phyloP scores from a whole-genome alignment of 2,329 filamentous ascomycete species.

The Ophiognomonia clavigignenti-juglandacearum region DNA sequence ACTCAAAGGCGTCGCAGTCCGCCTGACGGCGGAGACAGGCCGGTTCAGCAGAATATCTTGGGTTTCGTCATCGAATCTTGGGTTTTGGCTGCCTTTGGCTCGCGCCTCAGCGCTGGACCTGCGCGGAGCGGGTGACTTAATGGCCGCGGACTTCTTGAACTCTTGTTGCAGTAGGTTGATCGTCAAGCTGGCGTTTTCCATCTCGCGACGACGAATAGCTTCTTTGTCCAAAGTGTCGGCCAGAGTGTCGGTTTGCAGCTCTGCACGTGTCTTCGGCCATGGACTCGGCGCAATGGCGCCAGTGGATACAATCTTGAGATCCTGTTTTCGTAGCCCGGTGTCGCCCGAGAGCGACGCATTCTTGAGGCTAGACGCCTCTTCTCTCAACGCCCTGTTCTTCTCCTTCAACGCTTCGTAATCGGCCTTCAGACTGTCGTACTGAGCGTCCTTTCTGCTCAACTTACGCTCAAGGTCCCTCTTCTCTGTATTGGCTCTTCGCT shows the following conservation, averaged over 20 bases:
- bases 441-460: conserved; percentile 24
- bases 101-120: conserved; percentile 1
- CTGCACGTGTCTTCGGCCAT: conserved; percentile 27
- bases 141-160: conserved; percentile 9
- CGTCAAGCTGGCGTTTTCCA: conserved; percentile 12
- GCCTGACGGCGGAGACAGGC: conserved; percentile 1
- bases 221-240: too few species aligned
- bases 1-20: not conserved
- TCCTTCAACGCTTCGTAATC: conserved; percentile 51
- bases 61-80: conserved; percentile 3
- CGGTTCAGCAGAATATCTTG: conserved; percentile 11
- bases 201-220: conserved; percentile 14
- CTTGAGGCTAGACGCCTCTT: conserved; percentile 52
- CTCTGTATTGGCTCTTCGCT: conserved; percentile 31
- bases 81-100: not conserved
- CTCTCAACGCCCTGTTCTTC: conserved; percentile 53
- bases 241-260: conserved; percentile 24
- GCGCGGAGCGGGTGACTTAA: not conserved
- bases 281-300: conserved; percentile 9
- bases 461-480: conserved; percentile 29
- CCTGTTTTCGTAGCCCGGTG: conserved; percentile 19
- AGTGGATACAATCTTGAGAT: conserved; percentile 21
- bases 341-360: conserved; percentile 38
- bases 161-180: conserved; percentile 17
- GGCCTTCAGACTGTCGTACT: conserved; percentile 34